phyloP scores from a whole-genome alignment of 306 rosid genomes.

The Quercus wislizeni region DNA sequence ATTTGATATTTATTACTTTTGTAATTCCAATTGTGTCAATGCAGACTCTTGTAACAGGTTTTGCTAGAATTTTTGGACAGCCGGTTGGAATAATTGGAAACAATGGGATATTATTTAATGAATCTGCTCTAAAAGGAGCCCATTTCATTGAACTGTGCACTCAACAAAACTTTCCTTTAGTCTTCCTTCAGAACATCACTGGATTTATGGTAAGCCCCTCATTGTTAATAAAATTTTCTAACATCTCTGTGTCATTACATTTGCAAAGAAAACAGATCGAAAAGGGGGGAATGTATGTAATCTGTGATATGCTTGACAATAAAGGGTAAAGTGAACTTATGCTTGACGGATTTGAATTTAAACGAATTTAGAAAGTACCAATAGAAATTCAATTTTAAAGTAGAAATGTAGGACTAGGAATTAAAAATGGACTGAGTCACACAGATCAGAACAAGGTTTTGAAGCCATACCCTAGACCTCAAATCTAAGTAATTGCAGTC shows the following conservation, averaged over 20 bases:
- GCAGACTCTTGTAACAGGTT: conserved; percentile 97
- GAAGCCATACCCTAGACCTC: not conserved
- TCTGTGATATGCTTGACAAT: not conserved
- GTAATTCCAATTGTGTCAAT: conserved; percentile 16
- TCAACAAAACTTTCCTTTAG: conserved; percentile 79
- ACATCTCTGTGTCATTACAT: not conserved
- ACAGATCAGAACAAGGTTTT: not conserved
- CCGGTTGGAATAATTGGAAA: conserved; percentile 97
- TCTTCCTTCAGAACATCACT: conserved; percentile 93
- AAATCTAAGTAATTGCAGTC: not conserved
- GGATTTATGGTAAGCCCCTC: conserved; percentile 83
- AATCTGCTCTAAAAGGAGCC: conserved; percentile 92
- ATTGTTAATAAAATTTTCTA: not conserved
- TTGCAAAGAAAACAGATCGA: not conserved
- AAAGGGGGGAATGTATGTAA: not conserved
- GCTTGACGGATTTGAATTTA: not conserved
- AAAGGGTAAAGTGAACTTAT: not conserved
- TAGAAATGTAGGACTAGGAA: conserved; percentile 1
- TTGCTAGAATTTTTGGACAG: conserved; percentile 85
- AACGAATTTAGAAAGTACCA: not conserved
- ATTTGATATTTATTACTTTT: not conserved
- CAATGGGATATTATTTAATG: conserved; percentile 85
- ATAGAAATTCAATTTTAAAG: conserved; percentile 14
- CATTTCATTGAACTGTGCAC: conserved; percentile 92
- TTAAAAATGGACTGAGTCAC: conserved; percentile 8